These are phyloP conservation scores for Tripterygium wilfordii DNA, from an alignment of 177 flowering plant species.

Conservation along the genomic window DNA sequence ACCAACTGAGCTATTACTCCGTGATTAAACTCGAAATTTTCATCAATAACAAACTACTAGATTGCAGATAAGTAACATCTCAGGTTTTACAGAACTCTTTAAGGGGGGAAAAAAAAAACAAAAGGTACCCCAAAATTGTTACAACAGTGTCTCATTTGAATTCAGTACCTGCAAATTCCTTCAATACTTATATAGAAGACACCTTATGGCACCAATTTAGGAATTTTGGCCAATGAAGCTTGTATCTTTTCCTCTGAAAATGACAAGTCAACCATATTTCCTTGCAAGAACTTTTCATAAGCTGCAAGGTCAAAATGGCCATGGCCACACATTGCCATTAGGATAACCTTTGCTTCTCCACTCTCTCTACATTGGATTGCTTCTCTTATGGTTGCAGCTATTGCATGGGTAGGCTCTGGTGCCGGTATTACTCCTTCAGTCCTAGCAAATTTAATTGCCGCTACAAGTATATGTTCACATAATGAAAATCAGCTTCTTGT, in stretches of 20 bases:
- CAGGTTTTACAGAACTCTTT: no score
- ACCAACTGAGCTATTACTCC: no score
- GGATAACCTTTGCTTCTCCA: constrained; percentile 84
- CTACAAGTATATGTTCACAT: constrained; percentile 27
- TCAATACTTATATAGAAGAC: no score
- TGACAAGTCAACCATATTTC: constrained; percentile 69
- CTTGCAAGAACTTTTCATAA: constrained; percentile 87
- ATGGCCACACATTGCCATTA: constrained; percentile 96
- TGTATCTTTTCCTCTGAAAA: constrained; percentile 54
- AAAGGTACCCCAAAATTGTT: no score
- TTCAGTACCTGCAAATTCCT: no score
- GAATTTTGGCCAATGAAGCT: constrained; percentile 63
- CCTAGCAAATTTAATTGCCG: constrained; percentile 85
- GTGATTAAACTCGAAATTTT: no score
- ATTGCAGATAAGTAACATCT: no score
- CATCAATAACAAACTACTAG: no score
- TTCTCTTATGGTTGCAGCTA: constrained; percentile 92
- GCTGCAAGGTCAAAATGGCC: constrained; percentile 93
- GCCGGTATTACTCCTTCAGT: constrained; percentile 91
- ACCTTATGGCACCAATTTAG: constrained; percentile 20
- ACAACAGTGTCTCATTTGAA: no score
- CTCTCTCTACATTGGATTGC: constrained; percentile 76
- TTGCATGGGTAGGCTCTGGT: constrained; percentile 96
- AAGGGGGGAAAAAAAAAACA: no score
- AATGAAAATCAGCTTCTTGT: no score